A percentile compares a stretch with the other conserved stretches of the same genome.
Conservation (phyloP, 352 stramenopile genomes). For the Globisporangium parvum region DNA sequence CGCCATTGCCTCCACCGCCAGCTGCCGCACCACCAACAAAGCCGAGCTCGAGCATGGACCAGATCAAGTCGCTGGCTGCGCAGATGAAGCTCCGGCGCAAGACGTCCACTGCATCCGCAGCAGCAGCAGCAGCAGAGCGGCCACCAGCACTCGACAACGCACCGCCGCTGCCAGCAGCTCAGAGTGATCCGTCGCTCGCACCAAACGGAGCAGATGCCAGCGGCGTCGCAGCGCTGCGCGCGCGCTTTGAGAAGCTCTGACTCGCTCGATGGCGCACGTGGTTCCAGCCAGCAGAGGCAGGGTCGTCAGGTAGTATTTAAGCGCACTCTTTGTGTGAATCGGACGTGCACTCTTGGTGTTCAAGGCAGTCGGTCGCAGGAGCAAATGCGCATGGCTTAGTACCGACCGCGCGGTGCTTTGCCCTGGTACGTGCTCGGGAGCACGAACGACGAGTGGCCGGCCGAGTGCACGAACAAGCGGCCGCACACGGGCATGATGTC, state of each 20-base stretch:
- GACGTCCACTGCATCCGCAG: neutral
- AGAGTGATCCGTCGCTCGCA: neutral
- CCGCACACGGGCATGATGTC: slow-evolving; percentile 85
- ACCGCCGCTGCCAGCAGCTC: neutral
- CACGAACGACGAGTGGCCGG: slow-evolving; percentile 42
- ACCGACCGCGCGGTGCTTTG: slow-evolving; percentile 28
- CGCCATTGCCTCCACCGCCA: neutral
- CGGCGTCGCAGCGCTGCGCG: slow-evolving; percentile 64
- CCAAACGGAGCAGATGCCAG: slow-evolving; percentile 6
- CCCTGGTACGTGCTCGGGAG: slow-evolving; percentile 65
- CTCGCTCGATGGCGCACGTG: slow-evolving; percentile 9
- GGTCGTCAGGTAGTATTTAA: no score
- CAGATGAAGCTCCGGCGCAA: slow-evolving; percentile 71
- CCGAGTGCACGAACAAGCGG: slow-evolving; percentile 62
- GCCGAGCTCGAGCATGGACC: slow-evolving; percentile 32
- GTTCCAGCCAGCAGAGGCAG: slow-evolving; percentile 1
- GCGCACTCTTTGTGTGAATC: no score
- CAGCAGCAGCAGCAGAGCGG: no score
- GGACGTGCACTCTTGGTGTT: no score
- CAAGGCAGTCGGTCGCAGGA: neutral
- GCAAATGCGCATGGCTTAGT: neutral
- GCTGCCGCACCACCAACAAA: neutral
- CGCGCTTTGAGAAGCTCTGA: slow-evolving; percentile 64
- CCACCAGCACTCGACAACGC: neutral
- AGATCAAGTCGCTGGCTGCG: slow-evolving; percentile 66